Base-by-base conservation (phyloP, 306 rosid species). In the Myrica gale region DNA sequence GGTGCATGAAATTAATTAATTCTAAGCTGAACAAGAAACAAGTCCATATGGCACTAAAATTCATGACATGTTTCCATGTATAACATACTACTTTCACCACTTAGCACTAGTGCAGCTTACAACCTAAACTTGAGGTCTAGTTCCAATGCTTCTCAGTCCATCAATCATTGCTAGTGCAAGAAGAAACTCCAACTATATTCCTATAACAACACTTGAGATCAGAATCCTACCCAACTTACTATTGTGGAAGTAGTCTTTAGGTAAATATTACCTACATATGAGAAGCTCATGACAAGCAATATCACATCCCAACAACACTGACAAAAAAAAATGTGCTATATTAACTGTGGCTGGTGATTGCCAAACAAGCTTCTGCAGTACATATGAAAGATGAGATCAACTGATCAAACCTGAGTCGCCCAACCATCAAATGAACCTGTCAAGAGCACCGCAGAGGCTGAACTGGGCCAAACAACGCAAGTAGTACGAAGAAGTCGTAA, bases 401-500 rank as follows among this genome's bases (percentile, higher is more conserved):
- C n/a, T n/a, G n/a, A n/a, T n/a, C 55, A 77, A 7, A 96, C 97
- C 99, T 90, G 85, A 67, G 87, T 76, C 44, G 92, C 81, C 98
- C 99, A 92, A 75, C 99, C 99, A 85, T 96, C 98, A 75, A 88
- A 96, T 39, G 99, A 96, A 74, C 98, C 99, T 5, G 74, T 79
- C 57, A 96, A 78, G 73, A 90, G 84, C 82, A 96, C 99, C 84
- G 89, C 91, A 4, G 97, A 84, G 81, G 96, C 99, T 62, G 82
- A 61, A 83, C 74, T 92, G 20, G 93, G 88, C 97, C 97, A 96
- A 50, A 89, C 87, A 76, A 96, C 80, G 82, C 85, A 82, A 74
- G 89, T 72, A 55, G 80, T 54, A 50, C 84, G 91, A 76, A 96
- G 88, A 73, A 83, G 67, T 45, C 69, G 82, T 80, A 83, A 68